Conservation (phyloP, 352 stramenopile species). For the Phytophthora kernoviae region DNA sequence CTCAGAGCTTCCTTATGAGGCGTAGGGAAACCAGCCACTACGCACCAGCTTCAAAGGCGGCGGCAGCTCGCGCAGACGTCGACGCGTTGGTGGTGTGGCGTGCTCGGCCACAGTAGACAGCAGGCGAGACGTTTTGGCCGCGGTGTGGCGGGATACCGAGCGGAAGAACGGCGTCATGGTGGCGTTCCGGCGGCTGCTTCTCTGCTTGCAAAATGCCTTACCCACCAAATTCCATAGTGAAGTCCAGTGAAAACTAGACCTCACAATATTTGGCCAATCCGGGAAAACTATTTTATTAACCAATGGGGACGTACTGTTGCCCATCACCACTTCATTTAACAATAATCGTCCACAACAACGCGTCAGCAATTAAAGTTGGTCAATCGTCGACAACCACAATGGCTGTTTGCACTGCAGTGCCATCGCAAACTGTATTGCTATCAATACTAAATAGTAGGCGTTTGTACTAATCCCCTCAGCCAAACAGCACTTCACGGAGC, state of each 20-base stretch:
- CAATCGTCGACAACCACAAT: background rate
- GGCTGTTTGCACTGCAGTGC: too few species aligned
- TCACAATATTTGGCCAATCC: background rate
- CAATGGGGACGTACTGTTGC: conserved; percentile 8
- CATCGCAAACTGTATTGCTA: background rate
- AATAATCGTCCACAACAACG: background rate
- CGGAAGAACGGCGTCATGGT: conserved; percentile 43
- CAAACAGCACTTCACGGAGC: conserved; percentile 61
- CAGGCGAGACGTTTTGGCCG: conserved; percentile 12
- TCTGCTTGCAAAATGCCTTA: conserved; percentile 15
- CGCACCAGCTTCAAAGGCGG: conserved; percentile 77
- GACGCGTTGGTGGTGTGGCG: conserved; percentile 42
- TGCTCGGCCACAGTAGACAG: conserved; percentile 53
- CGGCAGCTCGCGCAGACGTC: conserved; percentile 70
- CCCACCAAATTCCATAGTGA: conserved; percentile 8
- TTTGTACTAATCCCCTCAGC: conserved; percentile 9
- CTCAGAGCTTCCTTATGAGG: background rate
- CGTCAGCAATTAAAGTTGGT: background rate
- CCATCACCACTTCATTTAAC: conserved; percentile 31
- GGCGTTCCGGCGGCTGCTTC: conserved; percentile 16
- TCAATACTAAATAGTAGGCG: conserved; percentile 2
- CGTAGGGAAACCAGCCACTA: background rate
- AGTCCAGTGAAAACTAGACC: conserved; percentile 12
- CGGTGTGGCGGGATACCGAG: conserved; percentile 24
- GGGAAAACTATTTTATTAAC: conserved; percentile 8